phyloP scores from a whole-genome alignment of 2,329 filamentous ascomycete genomes.

The Aspergillus quadricinctus region DNA sequence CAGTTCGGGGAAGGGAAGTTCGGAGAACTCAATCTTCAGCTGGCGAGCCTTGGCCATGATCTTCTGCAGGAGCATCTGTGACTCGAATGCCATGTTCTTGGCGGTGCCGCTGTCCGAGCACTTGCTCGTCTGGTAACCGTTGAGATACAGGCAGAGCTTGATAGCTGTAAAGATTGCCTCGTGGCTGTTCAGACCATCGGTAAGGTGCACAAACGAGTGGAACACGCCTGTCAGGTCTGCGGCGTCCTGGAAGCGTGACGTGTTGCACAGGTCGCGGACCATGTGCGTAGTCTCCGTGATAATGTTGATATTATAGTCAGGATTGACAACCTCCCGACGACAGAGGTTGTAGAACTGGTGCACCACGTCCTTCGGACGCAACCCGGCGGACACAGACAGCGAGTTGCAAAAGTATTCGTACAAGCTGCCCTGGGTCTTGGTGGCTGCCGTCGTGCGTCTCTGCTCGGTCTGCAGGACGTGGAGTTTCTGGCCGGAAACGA shows the following conservation, averaged over 20 bases:
- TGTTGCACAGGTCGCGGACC: conserved; percentile 28
- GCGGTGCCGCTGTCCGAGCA: conserved; percentile 23
- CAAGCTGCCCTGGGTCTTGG: conserved; percentile 29
- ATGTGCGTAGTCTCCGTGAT: conserved; percentile 23
- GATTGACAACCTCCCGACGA: conserved; percentile 26
- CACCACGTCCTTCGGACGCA: conserved; percentile 23
- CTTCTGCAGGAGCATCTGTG: conserved; percentile 31
- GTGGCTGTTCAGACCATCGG: conserved; percentile 27
- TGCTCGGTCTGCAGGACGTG: conserved; percentile 27
- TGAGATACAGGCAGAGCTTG: conserved; percentile 35
- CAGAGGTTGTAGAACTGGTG: conserved; percentile 32
- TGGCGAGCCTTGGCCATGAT: conserved; percentile 27
- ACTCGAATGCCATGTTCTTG: conserved; percentile 29
- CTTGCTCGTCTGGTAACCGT: conserved; percentile 29
- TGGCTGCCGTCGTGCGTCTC: conserved; percentile 26
- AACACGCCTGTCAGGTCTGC: conserved; percentile 30
- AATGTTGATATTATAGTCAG: conserved; percentile 30
- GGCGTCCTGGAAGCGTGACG: conserved; percentile 29
- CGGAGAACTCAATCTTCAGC: conserved; percentile 30
- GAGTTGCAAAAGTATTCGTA: conserved; percentile 36
- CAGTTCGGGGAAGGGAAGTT: conserved; percentile 31
- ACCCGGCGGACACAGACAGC: conserved; percentile 23
- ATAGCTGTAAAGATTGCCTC: conserved; percentile 33
- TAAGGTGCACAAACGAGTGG: conserved; percentile 32
- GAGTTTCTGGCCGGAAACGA: conserved; percentile 29